Evolutionary conservation across 2,329 filamentous ascomycete genomes (phyloP).

Genomic region (Fusarium sarcochroum): DNA sequence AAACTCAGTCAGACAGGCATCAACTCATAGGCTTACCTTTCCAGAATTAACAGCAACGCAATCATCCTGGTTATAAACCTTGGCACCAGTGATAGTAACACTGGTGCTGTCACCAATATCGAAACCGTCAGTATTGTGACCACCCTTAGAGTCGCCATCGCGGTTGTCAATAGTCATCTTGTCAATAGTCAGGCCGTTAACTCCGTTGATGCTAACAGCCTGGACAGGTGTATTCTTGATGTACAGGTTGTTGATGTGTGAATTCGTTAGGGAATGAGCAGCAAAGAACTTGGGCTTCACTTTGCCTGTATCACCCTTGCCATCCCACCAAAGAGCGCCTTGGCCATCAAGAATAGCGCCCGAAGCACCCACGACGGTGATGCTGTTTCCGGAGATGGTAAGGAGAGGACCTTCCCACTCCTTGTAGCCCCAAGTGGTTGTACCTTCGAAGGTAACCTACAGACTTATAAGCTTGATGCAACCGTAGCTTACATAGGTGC

Average conservation of each 20-base stretch:
- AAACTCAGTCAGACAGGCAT: not conserved
- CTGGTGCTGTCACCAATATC: slow-evolving; percentile 65
- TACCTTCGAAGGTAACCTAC: slow-evolving; percentile 28
- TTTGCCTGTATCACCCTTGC: slow-evolving; percentile 9
- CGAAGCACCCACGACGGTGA: slow-evolving; percentile 29
- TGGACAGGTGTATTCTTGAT: slow-evolving; percentile 59
- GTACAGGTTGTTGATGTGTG: slow-evolving; percentile 54
- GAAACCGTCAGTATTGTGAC: slow-evolving; percentile 71
- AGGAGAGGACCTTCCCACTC: slow-evolving; percentile 25
- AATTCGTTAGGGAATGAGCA: slow-evolving; percentile 34
- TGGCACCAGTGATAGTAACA: slow-evolving; percentile 65
- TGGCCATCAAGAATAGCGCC: slow-evolving; percentile 22
- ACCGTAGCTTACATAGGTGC: not conserved
- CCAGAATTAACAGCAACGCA: slow-evolving; percentile 70
- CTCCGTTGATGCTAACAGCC: slow-evolving; percentile 55
- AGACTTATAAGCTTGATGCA: not conserved
- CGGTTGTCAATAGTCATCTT: slow-evolving; percentile 57
- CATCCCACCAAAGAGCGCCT: slow-evolving; percentile 29
- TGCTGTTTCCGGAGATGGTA: slow-evolving; percentile 14
- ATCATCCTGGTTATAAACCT: slow-evolving; percentile 72
- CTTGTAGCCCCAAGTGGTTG: slow-evolving; percentile 31
- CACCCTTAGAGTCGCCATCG: slow-evolving; percentile 52
- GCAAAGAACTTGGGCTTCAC: slow-evolving; percentile 33
- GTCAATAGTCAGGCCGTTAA: slow-evolving; percentile 53
- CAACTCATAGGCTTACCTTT: slow-evolving; percentile 32